These are phyloP conservation scores for Aquilaria malaccensis DNA, from an alignment of 345 rosid genomes.

Conservation along the genomic window DNA sequence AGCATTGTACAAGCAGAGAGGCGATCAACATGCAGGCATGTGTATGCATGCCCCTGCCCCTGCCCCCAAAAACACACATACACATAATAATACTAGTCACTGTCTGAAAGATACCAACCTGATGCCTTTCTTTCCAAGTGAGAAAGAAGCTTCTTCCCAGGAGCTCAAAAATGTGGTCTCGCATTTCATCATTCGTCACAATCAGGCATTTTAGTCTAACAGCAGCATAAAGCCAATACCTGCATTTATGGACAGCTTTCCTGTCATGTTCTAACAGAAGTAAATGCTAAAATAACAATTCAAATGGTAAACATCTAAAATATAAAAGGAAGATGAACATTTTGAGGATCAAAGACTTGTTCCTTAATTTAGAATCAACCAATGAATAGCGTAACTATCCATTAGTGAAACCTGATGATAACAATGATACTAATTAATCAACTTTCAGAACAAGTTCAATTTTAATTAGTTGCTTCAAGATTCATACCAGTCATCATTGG, in stretches of 20 bases:
- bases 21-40: no score
- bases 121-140: constrained; percentile 91
- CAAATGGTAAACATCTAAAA: background rate
- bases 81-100: no score
- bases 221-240: constrained; percentile 93
- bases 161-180: constrained; percentile 90
- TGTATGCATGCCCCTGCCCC: no score
- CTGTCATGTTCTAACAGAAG: background rate
- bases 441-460: background rate
- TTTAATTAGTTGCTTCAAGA: background rate
- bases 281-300: no score
- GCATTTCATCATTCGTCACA: constrained; percentile 91
- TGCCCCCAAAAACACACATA: no score
- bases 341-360: no score
- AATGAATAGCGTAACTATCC: no score
- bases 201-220: constrained; percentile 73
- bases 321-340: background rate
- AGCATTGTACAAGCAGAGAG: no score
- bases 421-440: background rate
- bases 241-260: constrained; percentile 11
- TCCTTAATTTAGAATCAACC: no score
- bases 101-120: constrained; percentile 24
- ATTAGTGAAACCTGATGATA: background rate
- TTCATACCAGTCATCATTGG: constrained; percentile 86
- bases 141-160: constrained; percentile 58